Base-by-base conservation (phyloP, 192 early-diverging fungal species). In the Oehlia diaphana region DNA sequence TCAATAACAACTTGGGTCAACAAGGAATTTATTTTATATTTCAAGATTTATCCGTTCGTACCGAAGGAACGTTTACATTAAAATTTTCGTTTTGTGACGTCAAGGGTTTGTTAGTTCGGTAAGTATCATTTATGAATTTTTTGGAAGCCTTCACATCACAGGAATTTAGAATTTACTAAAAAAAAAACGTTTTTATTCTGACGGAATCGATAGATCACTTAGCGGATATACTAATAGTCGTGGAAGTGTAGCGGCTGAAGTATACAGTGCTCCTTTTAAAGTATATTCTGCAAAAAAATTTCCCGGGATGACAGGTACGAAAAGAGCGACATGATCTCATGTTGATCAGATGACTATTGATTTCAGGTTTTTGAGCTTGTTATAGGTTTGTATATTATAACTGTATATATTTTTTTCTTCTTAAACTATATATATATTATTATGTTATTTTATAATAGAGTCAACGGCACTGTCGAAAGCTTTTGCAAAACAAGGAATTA, bases 11-110 rank as follows among this genome's bases (percentile, higher is more conserved):
- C 33, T 81, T 92, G 65, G 90, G 92, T 76, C 81, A 91, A 26
- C 83, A 89, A 53, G 92, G 91, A 28, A 89, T 94, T 42, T 95
- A 91, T 63, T 95, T 95, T 80, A 88, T 95, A 61, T 95, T 95
- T 83, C 93, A 93, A 72, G 93, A 95, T 77, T 81, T 95, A 62
- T 92, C 91, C 23, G 90, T 95, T 23, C 83, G 93, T 39, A 93
- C 91, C 2, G 93, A 95, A 85, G 93, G 93, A 6, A 82, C 74
- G 13, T 95, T 92, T 80, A 86, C 86, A 10, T 83, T 95, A n/a
- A 87, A 87, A 76, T 93, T 93, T 84, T 89, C 89, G 31, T 92
- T 95, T 72, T 85, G 89, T 4, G 81, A 91, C 47, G 84, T 92
- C 12, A 88, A 87, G 19, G 87, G 87, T 74, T 87, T 90, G 75